Conservation (phyloP, 164 flowering plant genomes). For the Vitis riparia region DNA sequence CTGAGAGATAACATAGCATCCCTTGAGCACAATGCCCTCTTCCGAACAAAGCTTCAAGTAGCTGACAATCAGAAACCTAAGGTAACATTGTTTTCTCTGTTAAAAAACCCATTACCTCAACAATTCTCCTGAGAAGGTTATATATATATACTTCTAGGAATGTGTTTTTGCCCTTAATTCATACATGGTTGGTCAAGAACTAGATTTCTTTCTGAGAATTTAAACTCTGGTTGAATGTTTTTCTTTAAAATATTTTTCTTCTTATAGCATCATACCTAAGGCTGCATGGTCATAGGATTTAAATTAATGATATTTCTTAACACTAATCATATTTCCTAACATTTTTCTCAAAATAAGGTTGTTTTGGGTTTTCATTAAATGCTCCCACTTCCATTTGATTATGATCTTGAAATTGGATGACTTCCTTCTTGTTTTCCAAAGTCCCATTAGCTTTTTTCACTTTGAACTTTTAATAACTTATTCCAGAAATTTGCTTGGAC, state of each 20-base stretch:
- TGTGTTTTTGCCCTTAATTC: too few relatives aligned
- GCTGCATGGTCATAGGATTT: neutral
- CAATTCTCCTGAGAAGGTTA: too few relatives aligned
- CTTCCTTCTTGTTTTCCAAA: neutral
- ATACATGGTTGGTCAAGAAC: neutral
- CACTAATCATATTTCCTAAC: neutral
- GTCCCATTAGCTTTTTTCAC: neutral
- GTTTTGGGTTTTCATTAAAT: neutral
- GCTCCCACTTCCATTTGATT: neutral
- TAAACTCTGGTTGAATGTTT: neutral
- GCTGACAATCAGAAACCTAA: slow-evolving; percentile 23
- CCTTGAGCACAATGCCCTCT: slow-evolving; percentile 52
- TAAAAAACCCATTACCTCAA: too few relatives aligned
- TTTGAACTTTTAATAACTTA: neutral
- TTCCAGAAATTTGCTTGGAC: neutral
- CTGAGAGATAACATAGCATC: slow-evolving; percentile 50
- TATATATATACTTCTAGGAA: too few relatives aligned
- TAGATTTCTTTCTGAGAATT: neutral
- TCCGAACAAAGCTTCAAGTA: slow-evolving; percentile 24
- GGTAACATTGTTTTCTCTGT: slow-evolving; percentile 32
- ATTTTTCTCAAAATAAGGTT: neutral
- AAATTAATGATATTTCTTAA: neutral
- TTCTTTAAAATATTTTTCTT: too few relatives aligned
- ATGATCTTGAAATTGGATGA: neutral
- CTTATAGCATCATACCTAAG: too few relatives aligned